Evolutionary conservation across 2,329 filamentous ascomycete genomes (phyloP).

Genomic region (Penicillium griseofulvum): DNA sequence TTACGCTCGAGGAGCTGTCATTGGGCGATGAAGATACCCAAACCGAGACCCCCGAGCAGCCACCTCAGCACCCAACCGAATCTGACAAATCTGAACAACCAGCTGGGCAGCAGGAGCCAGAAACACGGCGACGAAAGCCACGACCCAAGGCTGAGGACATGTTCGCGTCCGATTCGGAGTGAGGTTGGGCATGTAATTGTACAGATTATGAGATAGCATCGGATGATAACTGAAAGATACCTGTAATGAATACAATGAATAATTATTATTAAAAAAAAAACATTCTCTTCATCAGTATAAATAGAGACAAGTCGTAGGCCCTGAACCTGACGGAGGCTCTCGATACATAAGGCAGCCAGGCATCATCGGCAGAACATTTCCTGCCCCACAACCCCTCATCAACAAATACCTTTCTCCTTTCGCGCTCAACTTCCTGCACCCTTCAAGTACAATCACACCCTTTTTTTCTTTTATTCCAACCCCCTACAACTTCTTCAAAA

Average conservation of each 20-base stretch:
- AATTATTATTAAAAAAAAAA: background rate
- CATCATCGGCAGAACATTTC: slow-evolving; percentile 21
- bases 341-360: slow-evolving; percentile 10
- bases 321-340: background rate
- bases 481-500: slow-evolving; percentile 26
- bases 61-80: slow-evolving; percentile 10
- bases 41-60: slow-evolving; percentile 20
- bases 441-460: slow-evolving; percentile 21
- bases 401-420: slow-evolving; percentile 23
- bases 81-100: slow-evolving; percentile 21
- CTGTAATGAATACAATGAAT: slow-evolving; percentile 1
- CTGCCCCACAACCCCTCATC: slow-evolving; percentile 27
- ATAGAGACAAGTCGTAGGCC: background rate
- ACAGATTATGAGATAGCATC: slow-evolving; percentile 3
- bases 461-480: slow-evolving; percentile 10
- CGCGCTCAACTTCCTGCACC: slow-evolving; percentile 10
- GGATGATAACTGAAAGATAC: background rate
- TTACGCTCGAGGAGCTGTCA: slow-evolving; percentile 33
- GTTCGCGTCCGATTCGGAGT: slow-evolving; percentile 71
- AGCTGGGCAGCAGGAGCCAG: slow-evolving; percentile 22
- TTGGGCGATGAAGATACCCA: slow-evolving; percentile 19
- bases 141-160: slow-evolving; percentile 78
- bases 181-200: slow-evolving; percentile 19
- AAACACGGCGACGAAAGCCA: slow-evolving; percentile 48
- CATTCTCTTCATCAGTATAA: background rate